Percentiles rank a stretch among this genome's conserved stretches.
Evolutionary conservation across 2,329 filamentous ascomycete species (phyloP).

Genomic region (Epichloe festucae): DNA sequence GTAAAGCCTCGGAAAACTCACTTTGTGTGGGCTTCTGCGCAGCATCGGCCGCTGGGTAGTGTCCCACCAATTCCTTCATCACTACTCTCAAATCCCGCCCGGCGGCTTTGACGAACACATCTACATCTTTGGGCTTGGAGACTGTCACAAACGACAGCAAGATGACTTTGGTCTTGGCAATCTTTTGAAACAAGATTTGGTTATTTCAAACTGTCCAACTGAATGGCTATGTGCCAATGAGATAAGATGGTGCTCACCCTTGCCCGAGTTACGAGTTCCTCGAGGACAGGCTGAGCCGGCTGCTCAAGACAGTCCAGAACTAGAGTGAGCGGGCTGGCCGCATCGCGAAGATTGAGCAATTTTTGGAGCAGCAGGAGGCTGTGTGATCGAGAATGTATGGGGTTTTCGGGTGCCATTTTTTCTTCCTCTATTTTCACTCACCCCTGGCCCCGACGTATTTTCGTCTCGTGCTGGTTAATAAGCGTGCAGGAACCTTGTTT

Average conservation of each 20-base stretch:
- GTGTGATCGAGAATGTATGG: constrained; percentile 65
- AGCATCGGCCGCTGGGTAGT: constrained; percentile 30
- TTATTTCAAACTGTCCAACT: background rate
- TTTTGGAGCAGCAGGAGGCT: constrained; percentile 70
- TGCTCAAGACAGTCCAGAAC: constrained; percentile 79
- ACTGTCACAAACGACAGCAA: constrained; percentile 69
- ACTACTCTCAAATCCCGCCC: constrained; percentile 45
- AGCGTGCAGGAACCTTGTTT: background rate
- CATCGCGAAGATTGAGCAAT: constrained; percentile 64
- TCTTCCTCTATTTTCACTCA: background rate
- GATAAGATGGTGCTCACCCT: constrained; percentile 36
- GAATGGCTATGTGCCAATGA: background rate
- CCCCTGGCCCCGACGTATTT: background rate
- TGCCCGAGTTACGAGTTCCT: constrained; percentile 63
- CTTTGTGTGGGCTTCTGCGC: constrained; percentile 27
- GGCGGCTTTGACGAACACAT: constrained; percentile 53
- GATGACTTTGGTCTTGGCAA: constrained; percentile 55
- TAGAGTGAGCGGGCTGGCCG: constrained; percentile 74
- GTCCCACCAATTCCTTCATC: constrained; percentile 44
- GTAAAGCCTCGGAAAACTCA: constrained; percentile 17
- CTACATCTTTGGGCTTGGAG: constrained; percentile 47
- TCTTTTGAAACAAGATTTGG: constrained; percentile 17
- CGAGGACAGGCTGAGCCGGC: constrained; percentile 53
- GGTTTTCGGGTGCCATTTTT: constrained; percentile 42
- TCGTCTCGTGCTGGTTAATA: background rate